Evolutionary conservation across 495 filamentous ascomycete species (phyloP).

Genomic region (Podospora pseudocomata): DNA sequence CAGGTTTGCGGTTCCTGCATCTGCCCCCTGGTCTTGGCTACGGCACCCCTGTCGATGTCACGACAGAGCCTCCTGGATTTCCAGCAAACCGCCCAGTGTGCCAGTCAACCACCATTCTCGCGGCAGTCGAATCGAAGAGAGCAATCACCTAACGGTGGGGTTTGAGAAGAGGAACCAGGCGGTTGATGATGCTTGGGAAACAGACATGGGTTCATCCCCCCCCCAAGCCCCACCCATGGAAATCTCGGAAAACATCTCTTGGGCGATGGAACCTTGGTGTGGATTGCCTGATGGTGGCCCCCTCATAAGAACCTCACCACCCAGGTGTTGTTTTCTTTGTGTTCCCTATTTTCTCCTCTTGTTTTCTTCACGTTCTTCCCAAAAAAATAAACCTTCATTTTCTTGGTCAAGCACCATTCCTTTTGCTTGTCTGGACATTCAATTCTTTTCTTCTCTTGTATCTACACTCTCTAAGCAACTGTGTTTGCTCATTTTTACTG

Average conservation of each 20-base stretch:
- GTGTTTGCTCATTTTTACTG: constrained; percentile 36
- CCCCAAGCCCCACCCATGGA: background rate
- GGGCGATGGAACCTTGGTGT: constrained; percentile 1
- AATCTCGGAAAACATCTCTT: constrained; percentile 6
- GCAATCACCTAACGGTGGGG: constrained; percentile 7
- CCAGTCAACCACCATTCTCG: constrained; percentile 2
- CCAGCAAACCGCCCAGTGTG: background rate
- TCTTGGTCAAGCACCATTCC: constrained; percentile 33
- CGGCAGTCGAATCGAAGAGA: constrained; percentile 4
- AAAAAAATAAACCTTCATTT: constrained; percentile 27
- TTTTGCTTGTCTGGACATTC: constrained; percentile 36
- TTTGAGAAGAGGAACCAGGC: background rate
- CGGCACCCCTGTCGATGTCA: constrained; percentile 16
- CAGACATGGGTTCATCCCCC: background rate
- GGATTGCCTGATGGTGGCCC: constrained; percentile 5
- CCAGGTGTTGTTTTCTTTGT: constrained; percentile 10
- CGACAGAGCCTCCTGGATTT: constrained; percentile 27
- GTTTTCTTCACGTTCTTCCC: constrained; percentile 23
- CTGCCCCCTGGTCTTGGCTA: constrained; percentile 19
- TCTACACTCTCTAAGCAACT: constrained; percentile 41
- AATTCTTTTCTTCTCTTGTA: constrained; percentile 28
- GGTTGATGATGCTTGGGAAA: background rate
- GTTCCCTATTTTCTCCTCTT: constrained; percentile 19
- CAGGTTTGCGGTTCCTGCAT: constrained; percentile 35
- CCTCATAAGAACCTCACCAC: constrained; percentile 10